These are phyloP conservation scores for Uromyces viciae-fabae DNA, from an alignment of 1,284 basidiomycete genomes.

Conservation along the genomic window DNA sequence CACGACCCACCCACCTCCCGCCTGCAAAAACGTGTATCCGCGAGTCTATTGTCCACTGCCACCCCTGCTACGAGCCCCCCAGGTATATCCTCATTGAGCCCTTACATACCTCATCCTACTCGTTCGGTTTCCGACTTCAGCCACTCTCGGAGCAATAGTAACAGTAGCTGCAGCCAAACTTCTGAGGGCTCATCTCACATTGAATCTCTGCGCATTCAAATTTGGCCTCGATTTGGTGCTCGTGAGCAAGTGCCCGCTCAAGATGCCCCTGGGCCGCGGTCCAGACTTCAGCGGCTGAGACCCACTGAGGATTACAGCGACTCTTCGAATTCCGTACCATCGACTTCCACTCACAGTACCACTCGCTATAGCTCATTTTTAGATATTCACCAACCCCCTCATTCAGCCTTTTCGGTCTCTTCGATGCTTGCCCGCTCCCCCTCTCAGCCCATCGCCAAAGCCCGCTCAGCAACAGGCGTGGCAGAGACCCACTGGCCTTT, in stretches of 20 bases:
- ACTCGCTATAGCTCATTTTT: constrained; percentile 26
- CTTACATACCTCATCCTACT: background rate
- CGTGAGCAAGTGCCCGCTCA: constrained; percentile 31
- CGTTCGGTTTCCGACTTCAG: background rate
- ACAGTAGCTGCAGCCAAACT: background rate
- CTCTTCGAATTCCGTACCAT: constrained; percentile 6
- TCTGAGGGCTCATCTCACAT: constrained; percentile 10
- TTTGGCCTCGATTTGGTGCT: constrained; percentile 9
- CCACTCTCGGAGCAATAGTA: constrained; percentile 8
- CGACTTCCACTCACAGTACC: constrained; percentile 15
- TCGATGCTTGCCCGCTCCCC: constrained; percentile 24
- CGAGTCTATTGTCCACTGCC: background rate
- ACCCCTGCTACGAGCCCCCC: background rate
- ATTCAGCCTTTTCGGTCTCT: constrained; percentile 27
- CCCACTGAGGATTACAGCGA: constrained; percentile 21
- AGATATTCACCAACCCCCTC: constrained; percentile 18
- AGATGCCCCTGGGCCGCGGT: constrained; percentile 21
- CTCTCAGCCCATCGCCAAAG: constrained; percentile 21
- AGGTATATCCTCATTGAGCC: constrained; percentile 20
- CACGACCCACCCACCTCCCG: constrained; percentile 32
- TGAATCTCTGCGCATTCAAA: constrained; percentile 12
- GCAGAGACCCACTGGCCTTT: constrained; percentile 5
- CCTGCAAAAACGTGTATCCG: constrained; percentile 17
- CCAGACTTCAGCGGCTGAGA: constrained; percentile 15
- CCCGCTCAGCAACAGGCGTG: constrained; percentile 18